A percentile compares a stretch with the other conserved stretches of the same genome.
phyloP scores from a whole-genome alignment of 768 basidiomycete genomes.

The Lactarius hengduanensis region DNA sequence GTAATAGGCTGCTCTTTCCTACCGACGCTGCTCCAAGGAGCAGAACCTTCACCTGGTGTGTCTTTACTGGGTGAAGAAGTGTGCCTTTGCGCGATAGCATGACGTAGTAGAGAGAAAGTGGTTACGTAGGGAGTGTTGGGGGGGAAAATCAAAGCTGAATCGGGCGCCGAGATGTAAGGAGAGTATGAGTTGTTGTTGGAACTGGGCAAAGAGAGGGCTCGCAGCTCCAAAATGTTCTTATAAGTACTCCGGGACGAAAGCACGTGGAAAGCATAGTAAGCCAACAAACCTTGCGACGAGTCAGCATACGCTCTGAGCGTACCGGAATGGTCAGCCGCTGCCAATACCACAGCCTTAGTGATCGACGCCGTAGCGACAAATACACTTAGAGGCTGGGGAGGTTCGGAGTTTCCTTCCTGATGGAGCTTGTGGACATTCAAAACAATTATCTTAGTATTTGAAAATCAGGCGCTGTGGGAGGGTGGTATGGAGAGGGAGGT shows the following conservation, averaged over 20 bases:
- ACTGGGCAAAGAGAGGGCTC: neutral
- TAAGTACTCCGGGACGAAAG: neutral
- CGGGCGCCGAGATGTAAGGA: neutral
- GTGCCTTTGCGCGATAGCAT: neutral
- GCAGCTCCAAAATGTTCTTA: neutral
- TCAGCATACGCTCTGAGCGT: neutral
- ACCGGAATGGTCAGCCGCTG: neutral
- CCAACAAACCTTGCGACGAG: neutral
- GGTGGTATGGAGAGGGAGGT: neutral
- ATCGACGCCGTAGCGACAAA: neutral
- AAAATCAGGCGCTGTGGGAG: neutral
- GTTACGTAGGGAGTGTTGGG: neutral
- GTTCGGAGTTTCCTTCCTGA: neutral
- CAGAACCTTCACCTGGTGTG: slow-evolving; percentile 76
- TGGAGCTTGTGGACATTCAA: neutral
- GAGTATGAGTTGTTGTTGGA: neutral
- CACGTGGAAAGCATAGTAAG: neutral
- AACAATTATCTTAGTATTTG: neutral
- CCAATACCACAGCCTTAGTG: neutral
- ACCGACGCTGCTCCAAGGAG: slow-evolving; percentile 85
- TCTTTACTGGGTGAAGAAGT: slow-evolving; percentile 28
- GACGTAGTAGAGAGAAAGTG: neutral
- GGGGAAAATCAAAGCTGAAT: neutral
- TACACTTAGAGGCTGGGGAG: neutral
- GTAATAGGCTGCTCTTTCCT: slow-evolving; percentile 84